Percentiles rank a stretch among this genome's conserved stretches.
Evolutionary conservation across 352 stramenopile species (phyloP).

Genomic region (Pythium pectinolyticum): DNA sequence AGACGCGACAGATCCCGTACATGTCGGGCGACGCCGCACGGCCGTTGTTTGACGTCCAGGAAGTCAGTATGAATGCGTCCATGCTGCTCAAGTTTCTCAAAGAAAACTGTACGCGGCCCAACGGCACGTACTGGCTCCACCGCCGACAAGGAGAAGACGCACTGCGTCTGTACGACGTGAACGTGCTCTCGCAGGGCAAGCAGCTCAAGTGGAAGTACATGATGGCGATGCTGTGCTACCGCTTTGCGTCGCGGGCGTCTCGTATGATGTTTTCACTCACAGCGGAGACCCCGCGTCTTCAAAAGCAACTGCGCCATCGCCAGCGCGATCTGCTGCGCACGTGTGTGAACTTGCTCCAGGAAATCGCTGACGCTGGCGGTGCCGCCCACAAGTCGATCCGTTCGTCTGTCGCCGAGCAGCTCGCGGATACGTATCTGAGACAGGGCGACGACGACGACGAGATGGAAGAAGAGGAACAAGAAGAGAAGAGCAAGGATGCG

Average conservation of each 20-base stretch:
- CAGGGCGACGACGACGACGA: conserved; percentile 32
- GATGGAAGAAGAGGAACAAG: neutral
- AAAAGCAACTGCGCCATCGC: conserved; percentile 65
- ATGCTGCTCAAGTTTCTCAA: conserved; percentile 88
- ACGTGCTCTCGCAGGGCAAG: conserved; percentile 78
- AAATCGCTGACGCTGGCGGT: conserved; percentile 66
- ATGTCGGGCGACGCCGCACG: conserved; percentile 54
- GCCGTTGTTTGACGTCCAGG: conserved; percentile 80
- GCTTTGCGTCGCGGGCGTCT: conserved; percentile 72
- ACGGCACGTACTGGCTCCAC: conserved; percentile 85
- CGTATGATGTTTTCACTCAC: conserved; percentile 66
- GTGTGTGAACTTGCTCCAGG: conserved; percentile 69
- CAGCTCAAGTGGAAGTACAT: conserved; percentile 91
- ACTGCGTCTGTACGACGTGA: conserved; percentile 79
- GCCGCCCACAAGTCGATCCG: conserved; percentile 73
- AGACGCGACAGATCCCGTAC: conserved; percentile 82
- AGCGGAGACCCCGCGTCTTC: conserved; percentile 48
- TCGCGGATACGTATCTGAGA: conserved; percentile 80
- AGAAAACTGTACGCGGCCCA: conserved; percentile 79
- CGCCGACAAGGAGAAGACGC: conserved; percentile 78
- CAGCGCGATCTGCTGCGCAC: conserved; percentile 76
- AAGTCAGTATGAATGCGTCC: conserved; percentile 84
- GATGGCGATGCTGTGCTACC: conserved; percentile 89
- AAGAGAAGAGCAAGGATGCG: conserved; percentile 26
- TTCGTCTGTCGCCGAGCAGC: conserved; percentile 74